Conservation (phyloP, 352 stramenopile genomes). For the Plasmopara viticola region DNA sequence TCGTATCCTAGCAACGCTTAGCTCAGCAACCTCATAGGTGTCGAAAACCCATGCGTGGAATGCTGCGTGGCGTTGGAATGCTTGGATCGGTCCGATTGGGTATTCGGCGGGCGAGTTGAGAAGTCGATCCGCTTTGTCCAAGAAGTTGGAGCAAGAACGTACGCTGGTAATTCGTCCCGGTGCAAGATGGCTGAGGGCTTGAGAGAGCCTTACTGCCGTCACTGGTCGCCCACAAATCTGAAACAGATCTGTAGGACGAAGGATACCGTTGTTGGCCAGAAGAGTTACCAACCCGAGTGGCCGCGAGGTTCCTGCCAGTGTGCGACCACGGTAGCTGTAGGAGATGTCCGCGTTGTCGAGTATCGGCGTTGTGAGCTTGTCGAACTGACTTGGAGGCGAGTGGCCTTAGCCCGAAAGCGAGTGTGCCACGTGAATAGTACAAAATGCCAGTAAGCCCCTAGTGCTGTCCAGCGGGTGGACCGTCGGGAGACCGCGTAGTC, state of each 20-base stretch:
- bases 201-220: background rate
- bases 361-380: background rate
- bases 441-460: background rate
- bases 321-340: background rate
- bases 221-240: background rate
- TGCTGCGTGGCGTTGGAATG: background rate
- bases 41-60: background rate
- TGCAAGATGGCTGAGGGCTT: background rate
- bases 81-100: background rate
- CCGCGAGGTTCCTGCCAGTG: background rate
- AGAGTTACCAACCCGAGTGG: background rate
- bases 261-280: background rate
- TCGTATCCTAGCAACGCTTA: background rate
- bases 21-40: background rate
- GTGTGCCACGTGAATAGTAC: background rate
- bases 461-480: background rate
- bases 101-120: constrained; percentile 1
- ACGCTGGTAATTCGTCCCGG: background rate
- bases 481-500: background rate
- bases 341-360: background rate
- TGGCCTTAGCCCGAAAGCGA: background rate
- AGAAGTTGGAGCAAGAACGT: constrained; percentile 14
- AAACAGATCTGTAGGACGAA: background rate
- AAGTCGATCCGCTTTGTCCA: constrained; percentile 16
- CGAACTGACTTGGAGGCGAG: background rate